These are phyloP conservation scores for Cercophora scortea DNA, from an alignment of 495 filamentous ascomycete species.

Conservation along the genomic window DNA sequence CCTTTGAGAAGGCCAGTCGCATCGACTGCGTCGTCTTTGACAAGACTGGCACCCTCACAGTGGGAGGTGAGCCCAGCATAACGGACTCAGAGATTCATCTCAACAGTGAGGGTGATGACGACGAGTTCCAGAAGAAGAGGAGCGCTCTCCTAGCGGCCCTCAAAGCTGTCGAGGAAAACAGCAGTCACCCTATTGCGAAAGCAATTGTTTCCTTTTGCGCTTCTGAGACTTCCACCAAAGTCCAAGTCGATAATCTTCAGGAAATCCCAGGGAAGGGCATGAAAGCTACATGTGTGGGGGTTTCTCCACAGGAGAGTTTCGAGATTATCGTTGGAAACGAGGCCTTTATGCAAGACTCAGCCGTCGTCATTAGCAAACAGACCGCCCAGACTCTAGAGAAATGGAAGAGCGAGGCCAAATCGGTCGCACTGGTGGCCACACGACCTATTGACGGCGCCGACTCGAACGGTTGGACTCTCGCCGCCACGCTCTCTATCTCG, in stretches of 20 bases:
- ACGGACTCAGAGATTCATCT: slow-evolving; percentile 56
- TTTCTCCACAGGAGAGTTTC: slow-evolving; percentile 28
- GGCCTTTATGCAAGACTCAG: slow-evolving; percentile 50
- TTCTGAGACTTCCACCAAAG: slow-evolving; percentile 16
- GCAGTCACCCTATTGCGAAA: slow-evolving; percentile 79
- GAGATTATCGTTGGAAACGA: slow-evolving; percentile 84
- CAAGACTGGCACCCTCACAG: slow-evolving; percentile 89
- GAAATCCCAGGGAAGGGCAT: slow-evolving; percentile 81
- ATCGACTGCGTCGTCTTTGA: slow-evolving; percentile 89
- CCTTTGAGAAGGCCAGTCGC: slow-evolving; percentile 86
- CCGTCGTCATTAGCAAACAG: slow-evolving; percentile 19
- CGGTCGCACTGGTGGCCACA: slow-evolving; percentile 61
- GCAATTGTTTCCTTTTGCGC: slow-evolving; percentile 66
- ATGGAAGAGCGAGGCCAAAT: slow-evolving; percentile 68
- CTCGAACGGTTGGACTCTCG: slow-evolving; percentile 27
- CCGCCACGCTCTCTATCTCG: slow-evolving; percentile 48
- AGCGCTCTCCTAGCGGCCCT: slow-evolving; percentile 40
- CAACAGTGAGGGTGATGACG: neutral
- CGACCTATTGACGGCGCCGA: slow-evolving; percentile 2
- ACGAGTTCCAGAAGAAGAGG: neutral
- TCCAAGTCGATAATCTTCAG: slow-evolving; percentile 43
- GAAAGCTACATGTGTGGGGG: slow-evolving; percentile 55
- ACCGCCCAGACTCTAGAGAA: slow-evolving; percentile 42
- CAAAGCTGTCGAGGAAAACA: slow-evolving; percentile 67
- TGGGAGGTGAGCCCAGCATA: slow-evolving; percentile 73